Conservation (phyloP, 1,139 yeast species). For the Zygosaccharomyces pseudobailii region DNA sequence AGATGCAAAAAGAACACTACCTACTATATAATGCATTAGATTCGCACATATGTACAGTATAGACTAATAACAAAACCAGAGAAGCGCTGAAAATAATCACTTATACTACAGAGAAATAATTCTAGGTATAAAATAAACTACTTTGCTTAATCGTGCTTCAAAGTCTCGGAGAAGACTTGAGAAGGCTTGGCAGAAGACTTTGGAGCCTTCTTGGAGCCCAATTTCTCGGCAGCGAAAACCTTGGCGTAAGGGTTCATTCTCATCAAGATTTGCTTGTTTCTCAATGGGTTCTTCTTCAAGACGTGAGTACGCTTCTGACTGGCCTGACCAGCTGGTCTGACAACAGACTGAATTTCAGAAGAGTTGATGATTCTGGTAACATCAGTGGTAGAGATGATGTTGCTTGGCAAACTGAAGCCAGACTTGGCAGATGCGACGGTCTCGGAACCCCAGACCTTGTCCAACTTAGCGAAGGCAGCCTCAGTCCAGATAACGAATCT, state of each 20-base stretch:
- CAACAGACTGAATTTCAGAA: slow-evolving; percentile 96
- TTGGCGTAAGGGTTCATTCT: slow-evolving; percentile 99
- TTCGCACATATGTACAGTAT: neutral
- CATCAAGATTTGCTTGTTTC: slow-evolving; percentile 97
- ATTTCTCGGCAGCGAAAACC: slow-evolving; percentile 89
- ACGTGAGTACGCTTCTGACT: slow-evolving; percentile 92
- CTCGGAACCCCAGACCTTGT: slow-evolving; percentile 95
- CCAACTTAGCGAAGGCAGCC: slow-evolving; percentile 95
- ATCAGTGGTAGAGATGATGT: slow-evolving; percentile 94
- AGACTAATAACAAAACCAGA: slow-evolving; percentile 1
- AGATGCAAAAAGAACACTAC: slow-evolving; percentile 42
- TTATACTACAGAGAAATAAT: slow-evolving; percentile 6
- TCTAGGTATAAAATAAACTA: slow-evolving; percentile 2
- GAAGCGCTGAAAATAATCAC: slow-evolving; percentile 2
- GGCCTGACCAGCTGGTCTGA: slow-evolving; percentile 94
- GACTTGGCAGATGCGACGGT: slow-evolving; percentile 79
- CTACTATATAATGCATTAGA: slow-evolving; percentile 32
- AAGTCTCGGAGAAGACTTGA: slow-evolving; percentile 64
- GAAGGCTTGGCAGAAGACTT: slow-evolving; percentile 62
- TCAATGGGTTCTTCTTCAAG: slow-evolving; percentile 99
- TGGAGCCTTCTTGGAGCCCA: slow-evolving; percentile 79
- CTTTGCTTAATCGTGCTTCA: slow-evolving; percentile 47
- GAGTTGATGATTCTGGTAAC: slow-evolving; percentile 97
- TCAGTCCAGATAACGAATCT: slow-evolving; percentile 99
- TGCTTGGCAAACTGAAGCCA: slow-evolving; percentile 87